Base-by-base conservation (phyloP, 345 rosid species). In the Populus simonii region DNA sequence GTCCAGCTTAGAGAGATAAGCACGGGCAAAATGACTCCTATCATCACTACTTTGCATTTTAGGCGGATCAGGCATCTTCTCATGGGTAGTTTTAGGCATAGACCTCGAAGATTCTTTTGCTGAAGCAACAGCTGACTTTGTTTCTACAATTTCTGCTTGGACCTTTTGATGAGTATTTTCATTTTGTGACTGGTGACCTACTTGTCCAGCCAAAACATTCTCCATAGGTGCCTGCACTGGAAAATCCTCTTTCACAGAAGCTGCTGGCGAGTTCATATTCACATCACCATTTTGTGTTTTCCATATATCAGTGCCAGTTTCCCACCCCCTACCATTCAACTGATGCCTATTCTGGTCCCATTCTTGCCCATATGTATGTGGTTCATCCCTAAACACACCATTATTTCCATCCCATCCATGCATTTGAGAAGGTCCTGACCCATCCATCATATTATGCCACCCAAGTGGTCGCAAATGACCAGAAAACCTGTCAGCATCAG, bases 391-490 rank as follows among this genome's bases (percentile, higher is more conserved):
- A 81, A 86, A 89, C 65, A 84, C 88, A 68, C 87, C 89, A 82
- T 87, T 88, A 80, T 86, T 90, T 81, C 93, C 94, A 83, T 96
- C 97, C 94, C 97, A 92, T 59, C 97, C 92, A 90, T 89, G 99
- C 88, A 96, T 73, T 76, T 87, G 94, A 80, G 98, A 78, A 73
- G 92, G 89, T 9, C 89, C 95, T 33, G 98, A 85, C 36, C 87
- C 87, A 85, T 96, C 97, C 78, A 92, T 89, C 89, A 91, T 91
- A 85, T 89, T 91, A 87, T 87, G 99, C 99, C 97, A 96, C 73
- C 94, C 96, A 47, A 91, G 84, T 61, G 98, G 96, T 43, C 96
- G 97, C 83, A 96, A 43, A 89, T 92, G 97, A 79, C 92, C 68
- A 39, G 92, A 72, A 84, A 90, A 91, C 86, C 99, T 88, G 79